Evolutionary conservation across 352 stramenopile genomes (phyloP).

Genomic region (Phytophthora hibernalis): DNA sequence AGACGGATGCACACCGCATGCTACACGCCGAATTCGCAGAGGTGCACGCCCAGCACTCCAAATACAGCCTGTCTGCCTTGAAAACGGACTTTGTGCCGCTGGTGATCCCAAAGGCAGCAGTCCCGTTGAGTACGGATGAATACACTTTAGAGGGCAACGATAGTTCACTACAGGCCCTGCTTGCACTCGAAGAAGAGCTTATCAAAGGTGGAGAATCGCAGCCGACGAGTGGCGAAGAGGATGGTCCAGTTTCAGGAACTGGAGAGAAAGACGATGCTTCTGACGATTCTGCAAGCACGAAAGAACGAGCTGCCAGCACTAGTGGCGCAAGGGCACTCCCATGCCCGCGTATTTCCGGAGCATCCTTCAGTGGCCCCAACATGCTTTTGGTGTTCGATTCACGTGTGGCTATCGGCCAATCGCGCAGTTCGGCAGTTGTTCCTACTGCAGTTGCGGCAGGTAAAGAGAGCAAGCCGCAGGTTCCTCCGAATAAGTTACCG

Average conservation of each 20-base stretch:
- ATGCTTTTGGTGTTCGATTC: conserved; percentile 89
- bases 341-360: conserved; percentile 81
- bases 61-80: conserved; percentile 75
- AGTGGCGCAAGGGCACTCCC: conserved; percentile 51
- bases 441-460: conserved; percentile 57
- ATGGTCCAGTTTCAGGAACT: conserved; percentile 17
- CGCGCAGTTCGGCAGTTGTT: conserved; percentile 48
- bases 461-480: conserved; percentile 53
- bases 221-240: conserved; percentile 27
- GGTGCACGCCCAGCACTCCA: conserved; percentile 47
- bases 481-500: conserved; percentile 57
- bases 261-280: conserved; percentile 32
- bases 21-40: conserved; percentile 43
- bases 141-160: conserved; percentile 65
- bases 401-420: conserved; percentile 79
- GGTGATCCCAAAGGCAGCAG: conserved; percentile 64
- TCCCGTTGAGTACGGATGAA: conserved; percentile 67
- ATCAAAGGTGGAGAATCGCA: conserved; percentile 53
- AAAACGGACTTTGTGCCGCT: conserved; percentile 82
- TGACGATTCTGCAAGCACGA: conserved; percentile 29
- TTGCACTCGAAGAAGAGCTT: conserved; percentile 79
- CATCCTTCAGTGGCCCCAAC: conserved; percentile 85
- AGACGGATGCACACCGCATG: conserved; percentile 17
- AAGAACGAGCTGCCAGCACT: conserved; percentile 21
- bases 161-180: conserved; percentile 51